These are phyloP conservation scores for Tetratostichococcus sp. DNA, from an alignment of 139 green algal species.

Conservation along the genomic window DNA sequence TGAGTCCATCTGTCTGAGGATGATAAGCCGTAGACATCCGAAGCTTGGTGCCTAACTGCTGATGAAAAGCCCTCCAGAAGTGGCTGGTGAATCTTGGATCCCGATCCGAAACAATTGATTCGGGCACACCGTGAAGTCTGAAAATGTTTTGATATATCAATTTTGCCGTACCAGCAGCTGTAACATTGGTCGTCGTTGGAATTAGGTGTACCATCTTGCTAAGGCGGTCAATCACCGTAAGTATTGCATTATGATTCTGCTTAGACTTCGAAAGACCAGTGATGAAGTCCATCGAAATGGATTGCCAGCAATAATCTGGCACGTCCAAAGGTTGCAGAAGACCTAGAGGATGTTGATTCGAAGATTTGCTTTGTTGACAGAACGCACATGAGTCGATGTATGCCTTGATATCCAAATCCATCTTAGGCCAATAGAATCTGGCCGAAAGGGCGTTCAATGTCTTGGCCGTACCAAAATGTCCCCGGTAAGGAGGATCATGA, in stretches of 20 bases:
- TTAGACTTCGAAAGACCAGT: slow-evolving; percentile 7
- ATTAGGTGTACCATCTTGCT: slow-evolving; percentile 22
- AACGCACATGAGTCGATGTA: slow-evolving; percentile 22
- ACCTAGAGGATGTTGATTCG: background rate
- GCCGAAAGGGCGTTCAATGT: slow-evolving; percentile 1
- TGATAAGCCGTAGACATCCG: slow-evolving; percentile 19
- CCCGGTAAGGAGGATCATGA: slow-evolving; percentile 10
- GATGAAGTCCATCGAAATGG: slow-evolving; percentile 25
- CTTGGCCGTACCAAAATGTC: slow-evolving; percentile 13
- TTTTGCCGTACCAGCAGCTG: slow-evolving; percentile 1
- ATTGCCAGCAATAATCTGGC: slow-evolving; percentile 17
- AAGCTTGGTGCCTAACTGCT: slow-evolving; percentile 4
- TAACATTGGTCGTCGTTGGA: slow-evolving; percentile 5
- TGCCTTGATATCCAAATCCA: background rate
- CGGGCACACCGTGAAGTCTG: slow-evolving; percentile 18
- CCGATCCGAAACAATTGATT: slow-evolving; percentile 26
- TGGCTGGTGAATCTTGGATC: slow-evolving; percentile 16
- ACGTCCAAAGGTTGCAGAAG: slow-evolving; percentile 23
- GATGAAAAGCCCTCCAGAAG: slow-evolving; percentile 22
- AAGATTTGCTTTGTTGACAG: slow-evolving; percentile 32
- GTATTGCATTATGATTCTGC: background rate
- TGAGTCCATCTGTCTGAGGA: slow-evolving; percentile 20
- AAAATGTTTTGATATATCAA: slow-evolving; percentile 24
- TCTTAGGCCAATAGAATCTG: slow-evolving; percentile 23
- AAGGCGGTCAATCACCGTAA: slow-evolving; percentile 10